Evolutionary conservation across 1,284 basidiomycete species (phyloP).

Genomic region (Ceratobasidium sp.): DNA sequence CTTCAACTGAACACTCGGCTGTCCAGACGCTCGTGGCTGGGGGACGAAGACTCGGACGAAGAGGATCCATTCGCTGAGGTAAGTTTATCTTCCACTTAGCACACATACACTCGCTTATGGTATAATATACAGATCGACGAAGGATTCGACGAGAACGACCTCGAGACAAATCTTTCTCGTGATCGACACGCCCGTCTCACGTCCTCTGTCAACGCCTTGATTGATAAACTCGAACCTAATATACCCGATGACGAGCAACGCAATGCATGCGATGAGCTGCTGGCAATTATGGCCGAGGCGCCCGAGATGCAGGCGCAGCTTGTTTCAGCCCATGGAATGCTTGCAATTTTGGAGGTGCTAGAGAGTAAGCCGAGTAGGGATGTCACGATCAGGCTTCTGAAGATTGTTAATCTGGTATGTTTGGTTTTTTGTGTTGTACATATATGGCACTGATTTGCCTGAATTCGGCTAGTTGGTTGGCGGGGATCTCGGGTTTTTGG

Average conservation of each 20-base stretch:
- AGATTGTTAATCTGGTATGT: slow-evolving; percentile 88
- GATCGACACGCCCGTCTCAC: slow-evolving; percentile 91
- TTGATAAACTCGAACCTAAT: slow-evolving; percentile 85
- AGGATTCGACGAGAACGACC: slow-evolving; percentile 85
- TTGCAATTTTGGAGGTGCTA: slow-evolving; percentile 91
- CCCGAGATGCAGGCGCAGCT: slow-evolving; percentile 92
- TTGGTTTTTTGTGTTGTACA: slow-evolving; percentile 13
- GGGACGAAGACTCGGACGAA: slow-evolving; percentile 84
- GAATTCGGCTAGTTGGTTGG: slow-evolving; percentile 75
- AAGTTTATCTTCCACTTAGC: slow-evolving; percentile 44
- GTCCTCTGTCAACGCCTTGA: slow-evolving; percentile 80
- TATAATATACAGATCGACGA: slow-evolving; percentile 78
- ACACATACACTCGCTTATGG: slow-evolving; percentile 5
- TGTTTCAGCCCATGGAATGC: slow-evolving; percentile 91
- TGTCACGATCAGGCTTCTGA: slow-evolving; percentile 83
- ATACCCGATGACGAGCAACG: slow-evolving; percentile 82
- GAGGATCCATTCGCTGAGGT: slow-evolving; percentile 96
- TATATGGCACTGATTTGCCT: slow-evolving; percentile 23
- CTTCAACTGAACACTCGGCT: slow-evolving; percentile 84
- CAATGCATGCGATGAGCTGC: slow-evolving; percentile 86
- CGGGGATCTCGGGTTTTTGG: slow-evolving; percentile 84
- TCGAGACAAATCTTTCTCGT: slow-evolving; percentile 87
- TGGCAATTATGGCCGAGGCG: slow-evolving; percentile 79
- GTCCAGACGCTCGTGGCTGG: slow-evolving; percentile 90
- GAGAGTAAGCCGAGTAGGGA: slow-evolving; percentile 84